phyloP scores from a whole-genome alignment of 164 flowering plant genomes.

The Nymphaea thermarum region DNA sequence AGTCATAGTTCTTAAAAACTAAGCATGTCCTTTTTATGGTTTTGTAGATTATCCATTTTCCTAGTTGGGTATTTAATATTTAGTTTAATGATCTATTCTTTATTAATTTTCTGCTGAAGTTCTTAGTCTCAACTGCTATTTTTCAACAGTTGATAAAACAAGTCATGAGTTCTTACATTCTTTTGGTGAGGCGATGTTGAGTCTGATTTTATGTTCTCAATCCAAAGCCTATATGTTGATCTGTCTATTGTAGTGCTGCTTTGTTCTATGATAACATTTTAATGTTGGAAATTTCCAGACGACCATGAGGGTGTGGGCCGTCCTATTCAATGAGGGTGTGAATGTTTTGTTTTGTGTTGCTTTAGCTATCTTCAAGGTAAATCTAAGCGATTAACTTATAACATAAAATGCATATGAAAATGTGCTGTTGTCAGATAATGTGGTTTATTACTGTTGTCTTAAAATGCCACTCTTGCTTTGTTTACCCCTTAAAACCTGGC shows the following conservation, averaged over 20 bases:
- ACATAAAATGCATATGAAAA: neutral
- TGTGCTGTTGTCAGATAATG: neutral
- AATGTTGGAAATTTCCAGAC: slow-evolving; percentile 36
- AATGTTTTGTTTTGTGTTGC: slow-evolving; percentile 83
- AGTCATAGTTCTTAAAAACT: too few relatives aligned
- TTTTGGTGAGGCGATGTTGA: too few relatives aligned
- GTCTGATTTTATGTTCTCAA: too few relatives aligned
- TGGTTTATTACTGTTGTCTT: neutral
- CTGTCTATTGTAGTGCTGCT: neutral
- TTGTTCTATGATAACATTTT: too few relatives aligned
- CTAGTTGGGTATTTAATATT: too few relatives aligned
- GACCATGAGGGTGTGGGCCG: slow-evolving; percentile 92
- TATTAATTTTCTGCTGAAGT: too few relatives aligned
- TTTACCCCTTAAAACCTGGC: neutral
- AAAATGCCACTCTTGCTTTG: neutral
- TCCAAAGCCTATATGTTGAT: neutral
- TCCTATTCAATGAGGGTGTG: slow-evolving; percentile 91
- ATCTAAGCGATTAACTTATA: neutral
- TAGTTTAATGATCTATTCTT: too few relatives aligned
- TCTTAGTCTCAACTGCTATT: too few relatives aligned
- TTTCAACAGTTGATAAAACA: too few relatives aligned
- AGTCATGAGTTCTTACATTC: too few relatives aligned
- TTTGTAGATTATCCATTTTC: too few relatives aligned
- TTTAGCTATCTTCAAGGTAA: slow-evolving; percentile 83
- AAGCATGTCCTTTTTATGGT: too few relatives aligned